Percentiles rank a stretch among this genome's conserved stretches.
These are phyloP conservation scores for Cichorium intybus DNA, from an alignment of 140 eudicot genomes.

Conservation along the genomic window DNA sequence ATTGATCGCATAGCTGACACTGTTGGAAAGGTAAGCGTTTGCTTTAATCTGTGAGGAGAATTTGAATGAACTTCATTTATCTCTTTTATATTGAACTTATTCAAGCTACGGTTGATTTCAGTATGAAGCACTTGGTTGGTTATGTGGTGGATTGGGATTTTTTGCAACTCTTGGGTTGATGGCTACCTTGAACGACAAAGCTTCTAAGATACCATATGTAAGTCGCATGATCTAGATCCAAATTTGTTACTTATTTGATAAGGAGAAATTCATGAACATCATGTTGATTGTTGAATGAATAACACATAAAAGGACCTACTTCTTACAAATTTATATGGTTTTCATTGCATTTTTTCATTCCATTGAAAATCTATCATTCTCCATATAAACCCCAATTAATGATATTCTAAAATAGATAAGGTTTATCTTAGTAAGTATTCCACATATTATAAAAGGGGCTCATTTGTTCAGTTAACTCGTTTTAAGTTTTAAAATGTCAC, in stretches of 20 bases:
- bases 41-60: too few relatives aligned
- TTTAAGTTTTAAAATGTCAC: too few relatives aligned
- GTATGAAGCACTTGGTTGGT: slow-evolving; percentile 97
- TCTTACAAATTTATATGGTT: too few relatives aligned
- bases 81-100: background rate
- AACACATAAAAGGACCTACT: background rate
- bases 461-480: too few relatives aligned
- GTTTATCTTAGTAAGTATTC: too few relatives aligned
- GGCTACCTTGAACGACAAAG: slow-evolving; percentile 88
- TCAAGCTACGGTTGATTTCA: slow-evolving; percentile 23
- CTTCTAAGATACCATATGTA: slow-evolving; percentile 82
- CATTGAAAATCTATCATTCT: too few relatives aligned
- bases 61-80: background rate
- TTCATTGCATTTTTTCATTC: too few relatives aligned
- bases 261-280: background rate
- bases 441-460: too few relatives aligned
- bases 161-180: slow-evolving; percentile 72
- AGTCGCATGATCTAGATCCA: slow-evolving; percentile 22
- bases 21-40: slow-evolving; percentile 88
- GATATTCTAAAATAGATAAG: too few relatives aligned
- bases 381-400: too few relatives aligned
- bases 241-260: background rate
- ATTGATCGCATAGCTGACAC: slow-evolving; percentile 95
- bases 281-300: background rate
- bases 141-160: slow-evolving; percentile 86